Conservation (phyloP, 495 filamentous ascomycete species). For the Xylaria cubensis region DNA sequence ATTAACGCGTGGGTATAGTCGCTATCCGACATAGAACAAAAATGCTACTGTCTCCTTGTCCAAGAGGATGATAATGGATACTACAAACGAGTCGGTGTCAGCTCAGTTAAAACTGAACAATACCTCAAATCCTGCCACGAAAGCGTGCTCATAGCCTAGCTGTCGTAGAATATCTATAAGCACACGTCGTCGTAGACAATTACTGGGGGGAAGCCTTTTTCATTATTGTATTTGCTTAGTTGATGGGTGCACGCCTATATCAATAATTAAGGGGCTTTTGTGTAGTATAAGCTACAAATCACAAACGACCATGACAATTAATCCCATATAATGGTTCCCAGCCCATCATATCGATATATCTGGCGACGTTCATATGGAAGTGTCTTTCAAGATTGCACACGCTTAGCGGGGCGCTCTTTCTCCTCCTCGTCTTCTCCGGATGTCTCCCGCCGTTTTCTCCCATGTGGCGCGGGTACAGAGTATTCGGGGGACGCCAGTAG, state of each 20-base stretch:
- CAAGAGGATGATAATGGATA: background rate
- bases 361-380: background rate
- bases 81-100: slow-evolving; percentile 13
- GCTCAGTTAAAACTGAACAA: background rate
- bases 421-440: no score
- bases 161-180: no score
- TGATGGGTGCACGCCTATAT: background rate
- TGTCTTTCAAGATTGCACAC: background rate
- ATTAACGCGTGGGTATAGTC: background rate
- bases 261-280: no score
- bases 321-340: background rate
- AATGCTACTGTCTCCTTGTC: background rate
- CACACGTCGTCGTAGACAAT: no score
- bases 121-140: slow-evolving; percentile 11
- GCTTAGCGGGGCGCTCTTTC: no score
- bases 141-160: slow-evolving; percentile 1
- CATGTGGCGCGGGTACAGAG: no score
- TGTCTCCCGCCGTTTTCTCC: no score
- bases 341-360: background rate
- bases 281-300: background rate
- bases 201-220: background rate
- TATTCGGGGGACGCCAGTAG: no score
- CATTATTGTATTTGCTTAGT: no score
- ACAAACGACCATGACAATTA: background rate
- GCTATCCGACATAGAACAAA: background rate